These are phyloP conservation scores for Parathielavia appendiculata DNA, from an alignment of 495 filamentous ascomycete species.

Conservation along the genomic window DNA sequence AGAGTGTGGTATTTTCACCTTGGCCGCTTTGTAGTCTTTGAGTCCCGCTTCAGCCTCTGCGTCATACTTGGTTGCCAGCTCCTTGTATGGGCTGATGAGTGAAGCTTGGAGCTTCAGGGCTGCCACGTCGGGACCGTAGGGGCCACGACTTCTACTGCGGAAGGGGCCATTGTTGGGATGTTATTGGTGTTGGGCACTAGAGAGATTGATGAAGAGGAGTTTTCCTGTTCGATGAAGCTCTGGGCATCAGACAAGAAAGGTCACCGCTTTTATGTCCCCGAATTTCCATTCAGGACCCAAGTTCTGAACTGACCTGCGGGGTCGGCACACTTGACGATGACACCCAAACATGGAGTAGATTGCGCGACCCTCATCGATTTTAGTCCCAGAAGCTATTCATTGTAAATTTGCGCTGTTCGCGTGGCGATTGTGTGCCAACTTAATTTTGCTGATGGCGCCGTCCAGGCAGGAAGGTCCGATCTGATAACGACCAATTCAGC, in stretches of 20 bases:
- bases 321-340: conserved; percentile 10
- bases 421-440: background rate
- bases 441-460: background rate
- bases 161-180: conserved; percentile 27
- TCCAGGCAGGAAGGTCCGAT: background rate
- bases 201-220: background rate
- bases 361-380: conserved; percentile 16
- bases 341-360: conserved; percentile 24
- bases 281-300: background rate
- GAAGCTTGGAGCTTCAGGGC: conserved; percentile 33
- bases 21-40: conserved; percentile 43
- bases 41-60: conserved; percentile 42
- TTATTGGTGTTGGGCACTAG: background rate
- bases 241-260: too few species aligned
- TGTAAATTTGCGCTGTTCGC: background rate
- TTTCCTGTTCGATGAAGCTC: background rate
- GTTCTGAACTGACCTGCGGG: conserved; percentile 17
- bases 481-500: background rate
- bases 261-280: background rate
- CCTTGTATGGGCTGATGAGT: conserved; percentile 56
- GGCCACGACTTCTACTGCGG: conserved; percentile 34
- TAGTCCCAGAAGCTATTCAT: conserved; percentile 9
- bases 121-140: conserved; percentile 26
- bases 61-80: conserved; percentile 52
- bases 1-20: conserved; percentile 26